A percentile compares a stretch with the other conserved stretches of the same genome.
Evolutionary conservation across 371 early-diverging fungal species (phyloP).

Genomic region (Syncephalastrum racemosum): DNA sequence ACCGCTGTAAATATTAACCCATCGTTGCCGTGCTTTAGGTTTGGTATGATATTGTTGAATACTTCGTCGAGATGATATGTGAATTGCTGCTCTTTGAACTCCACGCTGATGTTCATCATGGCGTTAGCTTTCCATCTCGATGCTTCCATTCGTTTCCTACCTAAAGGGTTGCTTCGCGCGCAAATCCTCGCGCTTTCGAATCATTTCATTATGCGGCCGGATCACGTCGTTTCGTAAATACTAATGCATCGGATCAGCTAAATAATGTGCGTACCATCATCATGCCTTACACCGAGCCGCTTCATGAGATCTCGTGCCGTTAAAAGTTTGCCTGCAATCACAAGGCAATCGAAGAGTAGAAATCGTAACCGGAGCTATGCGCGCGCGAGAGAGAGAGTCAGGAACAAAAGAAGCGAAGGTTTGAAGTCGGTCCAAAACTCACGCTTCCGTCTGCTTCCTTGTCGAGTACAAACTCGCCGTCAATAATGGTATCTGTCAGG

Average conservation of each 20-base stretch:
- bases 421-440: slow-evolving; percentile 10
- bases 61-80: slow-evolving; percentile 69
- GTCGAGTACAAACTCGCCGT: slow-evolving; percentile 91
- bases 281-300: slow-evolving; percentile 69
- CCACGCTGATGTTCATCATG: slow-evolving; percentile 39
- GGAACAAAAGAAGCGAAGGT: not conserved
- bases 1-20: slow-evolving; percentile 97
- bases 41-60: slow-evolving; percentile 69
- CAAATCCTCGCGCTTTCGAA: slow-evolving; percentile 44
- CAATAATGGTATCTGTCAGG: slow-evolving; percentile 82
- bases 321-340: slow-evolving; percentile 50
- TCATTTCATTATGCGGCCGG: slow-evolving; percentile 62
- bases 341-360: slow-evolving; percentile 80
- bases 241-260: slow-evolving; percentile 27
- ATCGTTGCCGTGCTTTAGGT: slow-evolving; percentile 90
- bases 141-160: slow-evolving; percentile 34
- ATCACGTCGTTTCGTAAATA: slow-evolving; percentile 66
- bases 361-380: slow-evolving; percentile 32
- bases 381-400: not conserved
- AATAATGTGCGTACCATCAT: not conserved
- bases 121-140: not conserved
- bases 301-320: slow-evolving; percentile 58
- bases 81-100: slow-evolving; percentile 69
- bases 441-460: slow-evolving; percentile 61
- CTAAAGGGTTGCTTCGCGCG: slow-evolving; percentile 57